Evolutionary conservation across 176 grass and related monocot genomes (phyloP).

Genomic region (maize (Zea mays)): DNA sequence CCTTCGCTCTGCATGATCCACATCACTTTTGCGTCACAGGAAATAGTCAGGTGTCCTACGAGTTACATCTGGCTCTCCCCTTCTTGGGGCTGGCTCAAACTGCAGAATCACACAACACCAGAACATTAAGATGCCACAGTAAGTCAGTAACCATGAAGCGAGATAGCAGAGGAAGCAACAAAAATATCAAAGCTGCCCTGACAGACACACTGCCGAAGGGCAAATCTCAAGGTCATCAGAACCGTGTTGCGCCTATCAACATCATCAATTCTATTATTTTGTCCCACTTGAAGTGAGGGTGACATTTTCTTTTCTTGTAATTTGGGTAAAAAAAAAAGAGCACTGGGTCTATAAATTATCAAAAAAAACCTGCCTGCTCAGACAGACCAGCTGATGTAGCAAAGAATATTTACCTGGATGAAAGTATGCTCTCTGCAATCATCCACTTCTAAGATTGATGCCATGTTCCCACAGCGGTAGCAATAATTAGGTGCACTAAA

Average conservation of each 20-base stretch:
- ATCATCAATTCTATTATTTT: not conserved
- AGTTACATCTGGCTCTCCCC: conserved; percentile 89
- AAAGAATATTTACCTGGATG: conserved; percentile 62
- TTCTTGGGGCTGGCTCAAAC: conserved; percentile 88
- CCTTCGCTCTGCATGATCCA: conserved; percentile 43
- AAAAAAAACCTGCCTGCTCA: not conserved
- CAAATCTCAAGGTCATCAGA: conserved; percentile 17
- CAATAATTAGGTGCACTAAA: conserved; percentile 99
- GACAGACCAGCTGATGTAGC: not conserved
- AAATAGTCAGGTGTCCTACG: conserved; percentile 95
- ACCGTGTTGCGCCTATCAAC: no score
- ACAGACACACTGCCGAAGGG: not conserved
- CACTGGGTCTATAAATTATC: not conserved
- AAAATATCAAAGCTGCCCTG: not conserved
- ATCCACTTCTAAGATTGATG: conserved; percentile 97
- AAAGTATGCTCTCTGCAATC: conserved; percentile 95
- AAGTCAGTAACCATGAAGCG: not conserved
- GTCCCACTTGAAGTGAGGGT: not conserved
- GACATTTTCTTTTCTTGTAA: not conserved
- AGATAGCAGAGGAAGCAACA: not conserved
- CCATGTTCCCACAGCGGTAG: conserved; percentile 97
- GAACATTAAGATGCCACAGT: conserved; percentile 10
- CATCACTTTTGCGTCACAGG: conserved; percentile 55
- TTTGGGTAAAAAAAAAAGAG: not conserved
- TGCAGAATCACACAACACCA: conserved; percentile 37